Base-by-base conservation (phyloP, 129 eudicot genomes). In the Artemisia annua region DNA sequence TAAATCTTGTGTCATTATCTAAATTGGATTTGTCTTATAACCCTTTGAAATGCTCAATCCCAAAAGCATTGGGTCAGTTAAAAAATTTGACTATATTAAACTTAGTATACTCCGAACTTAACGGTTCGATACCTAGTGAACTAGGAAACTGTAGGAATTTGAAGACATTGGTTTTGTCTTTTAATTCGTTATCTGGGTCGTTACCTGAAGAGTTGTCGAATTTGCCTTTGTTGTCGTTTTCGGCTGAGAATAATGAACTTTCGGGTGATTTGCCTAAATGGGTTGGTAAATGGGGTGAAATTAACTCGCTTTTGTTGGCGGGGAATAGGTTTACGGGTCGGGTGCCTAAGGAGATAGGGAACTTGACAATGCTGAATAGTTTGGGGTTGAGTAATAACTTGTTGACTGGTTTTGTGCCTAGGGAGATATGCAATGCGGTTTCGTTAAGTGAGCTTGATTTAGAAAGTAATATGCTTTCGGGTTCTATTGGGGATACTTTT, bases 1-100 rank as follows among this genome's bases (percentile, higher is more conserved):
- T 88, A 5, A 68, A 84, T 57, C 80, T 91, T 20, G 74, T 80
- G 44, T 82, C 91, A 6, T 58, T 88, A 14, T 82, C 75, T 28
- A 88, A 80, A 17, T 75, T 88, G 16, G 97, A 91, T 69, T 83
- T 91, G 60, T 91, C 97, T 7, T 79, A 81, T 71, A 91, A 88
- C 83, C 95, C 95, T 12, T 81, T 91, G 8, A 85, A 81, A 68
- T 79, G 92, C 66, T 58, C 85, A 0, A 91, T 91, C 18, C 92
- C 97, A n/a, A 80, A 71, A 67, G 66, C 79, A 2, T 39, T 91
- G 0, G 95, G 95, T 5, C 67, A 51, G 13, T 48, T 87, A 68
- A 76, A 54, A 63, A 88, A 86, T 17, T 67, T 91, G 77, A 78
- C 80, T 0, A 72, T 88, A 2, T 65, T 91, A 43, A 88, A 84